Conservation (phyloP, 192 early-diverging fungal genomes). For the Podochytrium sp. region DNA sequence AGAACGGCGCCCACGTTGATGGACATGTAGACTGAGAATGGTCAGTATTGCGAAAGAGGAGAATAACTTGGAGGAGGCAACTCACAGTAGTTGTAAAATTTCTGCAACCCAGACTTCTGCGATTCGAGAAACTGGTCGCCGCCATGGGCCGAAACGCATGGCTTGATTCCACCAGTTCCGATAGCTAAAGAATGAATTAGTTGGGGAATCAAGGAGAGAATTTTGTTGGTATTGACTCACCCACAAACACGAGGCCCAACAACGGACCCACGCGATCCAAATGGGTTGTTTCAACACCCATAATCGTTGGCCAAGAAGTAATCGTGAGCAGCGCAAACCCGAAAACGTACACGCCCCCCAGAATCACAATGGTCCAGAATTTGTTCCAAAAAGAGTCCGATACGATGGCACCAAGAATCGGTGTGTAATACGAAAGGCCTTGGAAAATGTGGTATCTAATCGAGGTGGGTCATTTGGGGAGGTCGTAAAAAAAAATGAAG, state of each 20-base stretch:
- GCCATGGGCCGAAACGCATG: slow-evolving; percentile 60
- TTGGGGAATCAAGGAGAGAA: too few relatives aligned
- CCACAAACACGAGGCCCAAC: slow-evolving; percentile 50
- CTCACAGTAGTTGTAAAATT: slow-evolving; percentile 61
- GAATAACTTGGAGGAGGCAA: too few relatives aligned
- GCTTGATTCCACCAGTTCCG: slow-evolving; percentile 72
- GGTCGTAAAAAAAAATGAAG: slow-evolving; percentile 18
- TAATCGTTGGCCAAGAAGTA: slow-evolving; percentile 48
- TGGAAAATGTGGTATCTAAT: slow-evolving; percentile 50
- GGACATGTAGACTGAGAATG: slow-evolving; percentile 50
- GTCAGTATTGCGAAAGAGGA: too few relatives aligned
- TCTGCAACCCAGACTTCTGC: slow-evolving; percentile 51
- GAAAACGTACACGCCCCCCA: slow-evolving; percentile 50
- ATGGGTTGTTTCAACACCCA: slow-evolving; percentile 14
- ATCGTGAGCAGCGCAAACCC: slow-evolving; percentile 56
- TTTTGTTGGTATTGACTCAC: too few relatives aligned
- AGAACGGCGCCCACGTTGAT: slow-evolving; percentile 65
- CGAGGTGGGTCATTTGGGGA: too few relatives aligned
- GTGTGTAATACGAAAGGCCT: slow-evolving; percentile 60
- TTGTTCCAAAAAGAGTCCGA: slow-evolving; percentile 69
- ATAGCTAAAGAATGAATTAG: too few relatives aligned
- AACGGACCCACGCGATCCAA: slow-evolving; percentile 26
- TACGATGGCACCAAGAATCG: slow-evolving; percentile 60
- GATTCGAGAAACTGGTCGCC: slow-evolving; percentile 58
- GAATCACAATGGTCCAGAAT: slow-evolving; percentile 57